Evolutionary conservation across 2,329 filamentous ascomycete genomes (phyloP).

Genomic region (Aquanectria penicillioides): DNA sequence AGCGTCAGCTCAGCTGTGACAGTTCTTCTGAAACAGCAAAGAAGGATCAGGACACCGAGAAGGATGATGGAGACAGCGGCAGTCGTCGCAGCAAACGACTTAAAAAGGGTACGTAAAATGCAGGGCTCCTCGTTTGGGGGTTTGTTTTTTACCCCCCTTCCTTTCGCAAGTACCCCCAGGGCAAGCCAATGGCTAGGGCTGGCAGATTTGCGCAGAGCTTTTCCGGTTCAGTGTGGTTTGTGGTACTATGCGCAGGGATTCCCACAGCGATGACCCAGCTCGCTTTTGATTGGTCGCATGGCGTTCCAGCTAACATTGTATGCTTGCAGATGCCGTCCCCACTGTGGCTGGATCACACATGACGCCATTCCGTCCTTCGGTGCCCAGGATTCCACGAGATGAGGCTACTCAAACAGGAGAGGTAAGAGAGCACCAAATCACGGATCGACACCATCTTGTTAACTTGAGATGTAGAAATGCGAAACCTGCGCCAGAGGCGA

Average conservation of each 20-base stretch:
- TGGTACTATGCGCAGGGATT: conserved; percentile 38
- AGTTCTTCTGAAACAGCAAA: conserved; percentile 57
- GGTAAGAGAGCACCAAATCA: conserved; percentile 39
- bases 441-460: conserved; percentile 24
- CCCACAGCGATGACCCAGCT: conserved; percentile 32
- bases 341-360: conserved; percentile 97
- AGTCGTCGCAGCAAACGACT: conserved; percentile 91
- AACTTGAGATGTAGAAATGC: conserved; percentile 67
- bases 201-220: conserved; percentile 29
- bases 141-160: conserved; percentile 10
- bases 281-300: conserved; percentile 32
- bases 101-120: conserved; percentile 68
- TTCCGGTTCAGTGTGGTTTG: conserved; percentile 28
- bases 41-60: conserved; percentile 59
- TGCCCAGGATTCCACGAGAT: conserved; percentile 71
- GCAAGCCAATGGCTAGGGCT: conserved; percentile 28
- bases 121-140: neutral
- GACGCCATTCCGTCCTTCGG: conserved; percentile 88
- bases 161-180: conserved; percentile 5
- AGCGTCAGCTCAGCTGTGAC: conserved; percentile 78
- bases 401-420: conserved; percentile 58
- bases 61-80: conserved; percentile 70
- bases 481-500: conserved; percentile 87
- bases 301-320: conserved; percentile 33
- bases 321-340: conserved; percentile 66